Conservation (phyloP, 306 rosid species). For the Castanea crenata region DNA sequence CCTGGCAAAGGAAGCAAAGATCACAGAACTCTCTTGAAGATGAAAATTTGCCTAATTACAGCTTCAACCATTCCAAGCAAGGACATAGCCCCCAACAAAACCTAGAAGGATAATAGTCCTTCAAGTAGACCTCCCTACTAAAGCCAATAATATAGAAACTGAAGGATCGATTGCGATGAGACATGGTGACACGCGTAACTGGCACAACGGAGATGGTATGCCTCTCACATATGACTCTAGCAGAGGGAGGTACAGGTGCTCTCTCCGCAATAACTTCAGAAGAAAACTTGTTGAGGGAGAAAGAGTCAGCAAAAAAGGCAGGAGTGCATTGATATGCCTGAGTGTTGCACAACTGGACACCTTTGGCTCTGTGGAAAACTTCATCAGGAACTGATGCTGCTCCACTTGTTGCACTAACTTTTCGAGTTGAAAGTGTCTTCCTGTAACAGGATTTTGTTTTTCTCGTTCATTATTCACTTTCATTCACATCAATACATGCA, state of each 20-base stretch:
- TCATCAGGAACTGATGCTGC: slow-evolving; percentile 96
- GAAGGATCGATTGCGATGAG: slow-evolving; percentile 61
- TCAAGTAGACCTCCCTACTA: slow-evolving; percentile 79
- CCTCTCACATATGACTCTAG: slow-evolving; percentile 87
- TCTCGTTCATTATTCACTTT: slow-evolving; percentile 8
- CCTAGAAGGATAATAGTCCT: slow-evolving; percentile 83
- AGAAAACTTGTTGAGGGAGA: slow-evolving; percentile 82
- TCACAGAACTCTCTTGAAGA: neutral
- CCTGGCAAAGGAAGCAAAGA: neutral
- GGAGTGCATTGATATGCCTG: slow-evolving; percentile 93
- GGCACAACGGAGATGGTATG: slow-evolving; percentile 91
- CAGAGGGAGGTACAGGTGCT: slow-evolving; percentile 63
- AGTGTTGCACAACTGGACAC: slow-evolving; percentile 89
- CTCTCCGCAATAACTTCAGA: slow-evolving; percentile 90
- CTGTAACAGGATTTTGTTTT: slow-evolving; percentile 30
- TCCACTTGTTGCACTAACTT: slow-evolving; percentile 85
- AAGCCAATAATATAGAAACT: slow-evolving; percentile 81
- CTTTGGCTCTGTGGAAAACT: slow-evolving; percentile 89
- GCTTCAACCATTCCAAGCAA: slow-evolving; percentile 93
- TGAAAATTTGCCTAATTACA: slow-evolving; percentile 27
- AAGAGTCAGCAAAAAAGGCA: slow-evolving; percentile 93
- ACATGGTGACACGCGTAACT: slow-evolving; percentile 81
- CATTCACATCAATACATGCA: neutral
- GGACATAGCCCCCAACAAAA: slow-evolving; percentile 97
- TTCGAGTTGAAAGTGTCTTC: slow-evolving; percentile 80